Evolutionary conservation across 495 filamentous ascomycete species (phyloP).

Genomic region (Aspergillus sclerotiicarbonarius): DNA sequence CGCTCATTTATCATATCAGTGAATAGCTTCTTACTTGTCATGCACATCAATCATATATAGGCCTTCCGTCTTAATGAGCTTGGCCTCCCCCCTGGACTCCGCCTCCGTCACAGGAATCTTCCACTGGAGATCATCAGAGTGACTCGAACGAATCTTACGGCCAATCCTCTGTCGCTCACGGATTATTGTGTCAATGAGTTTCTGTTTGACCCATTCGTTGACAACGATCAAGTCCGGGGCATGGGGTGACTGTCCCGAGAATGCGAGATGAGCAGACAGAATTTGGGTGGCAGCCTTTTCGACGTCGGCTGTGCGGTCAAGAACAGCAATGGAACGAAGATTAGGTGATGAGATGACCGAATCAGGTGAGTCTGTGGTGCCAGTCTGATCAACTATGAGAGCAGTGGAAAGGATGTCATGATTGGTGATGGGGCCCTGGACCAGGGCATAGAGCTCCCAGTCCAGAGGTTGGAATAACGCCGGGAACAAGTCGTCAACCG

Average conservation of each 20-base stretch:
- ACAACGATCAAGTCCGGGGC: conserved; percentile 1
- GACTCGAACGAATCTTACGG: background rate
- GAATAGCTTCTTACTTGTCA: background rate
- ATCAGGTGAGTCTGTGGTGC: background rate
- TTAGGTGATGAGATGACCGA: background rate
- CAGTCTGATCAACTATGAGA: background rate
- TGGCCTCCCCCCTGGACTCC: background rate
- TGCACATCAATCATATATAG: background rate
- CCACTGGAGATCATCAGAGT: background rate
- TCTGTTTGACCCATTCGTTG: background rate
- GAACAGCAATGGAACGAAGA: background rate
- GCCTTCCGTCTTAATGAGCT: background rate
- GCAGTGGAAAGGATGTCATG: no score
- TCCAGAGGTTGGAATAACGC: no score
- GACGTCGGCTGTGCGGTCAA: background rate
- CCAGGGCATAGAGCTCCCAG: no score
- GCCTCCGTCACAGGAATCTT: background rate
- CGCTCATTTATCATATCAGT: background rate
- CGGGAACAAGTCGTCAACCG: no score
- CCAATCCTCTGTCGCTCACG: background rate
- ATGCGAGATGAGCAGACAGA: background rate
- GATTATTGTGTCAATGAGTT: background rate
- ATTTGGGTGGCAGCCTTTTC: background rate
- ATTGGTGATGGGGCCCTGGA: no score
- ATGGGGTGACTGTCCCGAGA: background rate